phyloP scores from a whole-genome alignment of 179 eudicot genomes.

The Spinacia oleracea region DNA sequence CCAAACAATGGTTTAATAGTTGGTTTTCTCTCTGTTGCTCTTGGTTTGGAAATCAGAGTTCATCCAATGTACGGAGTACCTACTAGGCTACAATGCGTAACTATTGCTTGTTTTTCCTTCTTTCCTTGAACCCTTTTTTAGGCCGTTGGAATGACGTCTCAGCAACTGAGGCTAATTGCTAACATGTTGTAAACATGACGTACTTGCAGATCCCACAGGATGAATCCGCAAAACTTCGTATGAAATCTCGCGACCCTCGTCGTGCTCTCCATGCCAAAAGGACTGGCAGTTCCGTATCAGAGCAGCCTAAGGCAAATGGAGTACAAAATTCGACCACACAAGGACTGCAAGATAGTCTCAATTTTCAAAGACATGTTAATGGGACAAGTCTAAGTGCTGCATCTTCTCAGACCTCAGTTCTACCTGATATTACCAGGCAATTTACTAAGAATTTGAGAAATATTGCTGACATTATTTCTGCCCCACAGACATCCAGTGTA shows the following conservation, averaged over 20 bases:
- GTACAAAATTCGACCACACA: slow-evolving; percentile 28
- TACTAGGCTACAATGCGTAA: neutral
- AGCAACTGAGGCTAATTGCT: neutral
- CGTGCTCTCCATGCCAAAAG: slow-evolving; percentile 65
- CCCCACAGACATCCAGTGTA: slow-evolving; percentile 48
- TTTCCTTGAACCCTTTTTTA: neutral
- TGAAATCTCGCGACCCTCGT: slow-evolving; percentile 99
- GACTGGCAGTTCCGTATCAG: slow-evolving; percentile 40
- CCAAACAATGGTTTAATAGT: neutral
- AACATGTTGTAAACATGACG: slow-evolving; percentile 3
- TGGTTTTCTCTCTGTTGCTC: slow-evolving; percentile 5
- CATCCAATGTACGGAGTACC: neutral
- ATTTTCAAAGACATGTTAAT: slow-evolving; percentile 41
- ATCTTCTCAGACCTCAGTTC: slow-evolving; percentile 32
- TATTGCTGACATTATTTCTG: slow-evolving; percentile 66
- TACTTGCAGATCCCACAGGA: slow-evolving; percentile 56
- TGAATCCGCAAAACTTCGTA: slow-evolving; percentile 65
- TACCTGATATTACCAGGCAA: slow-evolving; percentile 75
- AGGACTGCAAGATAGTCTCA: slow-evolving; percentile 39
- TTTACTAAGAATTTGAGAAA: slow-evolving; percentile 76
- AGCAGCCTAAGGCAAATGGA: slow-evolving; percentile 43
- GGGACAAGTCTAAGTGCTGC: slow-evolving; percentile 39
- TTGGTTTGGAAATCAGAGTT: neutral
- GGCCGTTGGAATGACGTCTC: neutral
- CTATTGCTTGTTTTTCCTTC: neutral